Percentiles rank a stretch among this genome's conserved stretches.
Evolutionary conservation across 106 monocot genomes (phyloP).

Genomic region (Allium sativum): DNA sequence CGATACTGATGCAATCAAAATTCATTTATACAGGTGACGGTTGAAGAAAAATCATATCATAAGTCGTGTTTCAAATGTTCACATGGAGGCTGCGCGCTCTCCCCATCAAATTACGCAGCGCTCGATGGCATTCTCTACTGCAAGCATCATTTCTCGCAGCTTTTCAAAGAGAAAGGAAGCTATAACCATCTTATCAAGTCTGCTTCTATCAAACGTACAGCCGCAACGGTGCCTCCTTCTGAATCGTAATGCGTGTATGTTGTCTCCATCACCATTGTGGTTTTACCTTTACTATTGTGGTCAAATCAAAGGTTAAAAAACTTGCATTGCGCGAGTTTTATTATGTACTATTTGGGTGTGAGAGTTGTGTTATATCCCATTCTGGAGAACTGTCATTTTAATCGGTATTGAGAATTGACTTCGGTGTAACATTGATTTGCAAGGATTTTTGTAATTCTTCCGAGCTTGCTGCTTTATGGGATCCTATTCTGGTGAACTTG

Average conservation of each 20-base stretch:
- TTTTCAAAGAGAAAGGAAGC: constrained; percentile 95
- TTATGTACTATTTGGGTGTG: too few relatives aligned
- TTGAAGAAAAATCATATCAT: constrained; percentile 48
- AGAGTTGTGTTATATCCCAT: too few relatives aligned
- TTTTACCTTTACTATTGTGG: not conserved
- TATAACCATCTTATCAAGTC: constrained; percentile 78
- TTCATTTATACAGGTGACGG: constrained; percentile 33
- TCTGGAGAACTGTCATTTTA: too few relatives aligned
- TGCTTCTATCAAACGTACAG: constrained; percentile 59
- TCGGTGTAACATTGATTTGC: too few relatives aligned
- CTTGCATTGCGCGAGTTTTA: too few relatives aligned
- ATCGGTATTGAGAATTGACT: too few relatives aligned
- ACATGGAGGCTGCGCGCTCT: constrained; percentile 51
- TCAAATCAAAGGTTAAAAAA: too few relatives aligned
- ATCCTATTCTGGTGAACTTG: too few relatives aligned
- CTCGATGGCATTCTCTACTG: constrained; percentile 74
- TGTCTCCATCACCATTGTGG: not conserved
- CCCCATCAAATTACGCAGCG: constrained; percentile 63
- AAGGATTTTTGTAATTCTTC: too few relatives aligned
- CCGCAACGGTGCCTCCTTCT: constrained; percentile 9
- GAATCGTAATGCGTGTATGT: too few relatives aligned
- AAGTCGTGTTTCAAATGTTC: constrained; percentile 67
- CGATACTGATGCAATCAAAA: too few relatives aligned
- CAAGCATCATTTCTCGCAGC: constrained; percentile 87
- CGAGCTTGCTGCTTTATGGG: too few relatives aligned